phyloP scores from a whole-genome alignment of 768 basidiomycete genomes.

The Lyophyllum shimeji region DNA sequence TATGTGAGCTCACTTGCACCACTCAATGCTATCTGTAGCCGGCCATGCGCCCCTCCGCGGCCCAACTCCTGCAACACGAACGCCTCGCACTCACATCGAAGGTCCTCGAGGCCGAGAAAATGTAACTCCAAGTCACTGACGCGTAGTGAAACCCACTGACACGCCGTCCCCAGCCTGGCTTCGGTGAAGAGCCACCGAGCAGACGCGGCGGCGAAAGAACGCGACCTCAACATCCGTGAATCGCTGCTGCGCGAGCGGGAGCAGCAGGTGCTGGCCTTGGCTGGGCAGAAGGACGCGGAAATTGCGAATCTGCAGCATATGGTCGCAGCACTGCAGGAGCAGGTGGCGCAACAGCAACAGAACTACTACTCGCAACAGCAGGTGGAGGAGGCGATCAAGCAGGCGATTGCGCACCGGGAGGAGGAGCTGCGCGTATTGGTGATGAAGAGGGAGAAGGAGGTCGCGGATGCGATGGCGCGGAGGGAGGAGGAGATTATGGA shows the following conservation, averaged over 20 bases:
- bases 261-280: slow-evolving; percentile 41
- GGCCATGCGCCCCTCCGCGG: slow-evolving; percentile 82
- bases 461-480: slow-evolving; percentile 59
- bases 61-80: slow-evolving; percentile 80
- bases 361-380: slow-evolving; percentile 32
- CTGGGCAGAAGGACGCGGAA: slow-evolving; percentile 62
- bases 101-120: slow-evolving; percentile 75
- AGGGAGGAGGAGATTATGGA: slow-evolving; percentile 74
- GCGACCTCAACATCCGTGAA: slow-evolving; percentile 62
- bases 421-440: slow-evolving; percentile 68
- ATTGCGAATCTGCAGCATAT: slow-evolving; percentile 47
- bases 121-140: slow-evolving; percentile 42
- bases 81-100: slow-evolving; percentile 69
- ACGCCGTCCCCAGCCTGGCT: slow-evolving; percentile 50
- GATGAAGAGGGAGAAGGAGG: slow-evolving; percentile 68
- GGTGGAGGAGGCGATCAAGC: slow-evolving; percentile 48
- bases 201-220: slow-evolving; percentile 56
- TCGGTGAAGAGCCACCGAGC: slow-evolving; percentile 65
- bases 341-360: slow-evolving; percentile 21
- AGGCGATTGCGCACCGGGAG: slow-evolving; percentile 62
- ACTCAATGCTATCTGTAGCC: slow-evolving; percentile 45
- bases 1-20: not conserved
- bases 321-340: slow-evolving; percentile 40
- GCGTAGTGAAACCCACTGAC: not conserved
- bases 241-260: slow-evolving; percentile 55